These are phyloP conservation scores for Umbelopsis vinacea DNA, from an alignment of 192 early-diverging fungal species.

Conservation along the genomic window DNA sequence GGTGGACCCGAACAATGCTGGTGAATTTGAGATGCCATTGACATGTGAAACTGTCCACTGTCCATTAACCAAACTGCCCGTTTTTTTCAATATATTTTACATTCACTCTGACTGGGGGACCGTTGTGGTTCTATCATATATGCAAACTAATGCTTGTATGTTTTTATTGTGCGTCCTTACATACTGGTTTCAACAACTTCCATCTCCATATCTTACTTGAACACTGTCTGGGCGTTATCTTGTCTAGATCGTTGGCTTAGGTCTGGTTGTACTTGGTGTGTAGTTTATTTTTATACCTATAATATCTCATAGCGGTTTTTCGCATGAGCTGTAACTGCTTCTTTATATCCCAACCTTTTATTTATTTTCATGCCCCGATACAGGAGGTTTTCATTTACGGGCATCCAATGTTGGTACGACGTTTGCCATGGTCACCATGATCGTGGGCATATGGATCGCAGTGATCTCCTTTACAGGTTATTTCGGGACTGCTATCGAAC, in stretches of 20 bases:
- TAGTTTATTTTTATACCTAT: too few relatives aligned
- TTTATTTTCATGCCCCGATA: neutral
- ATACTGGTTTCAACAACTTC: too few relatives aligned
- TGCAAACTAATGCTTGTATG: too few relatives aligned
- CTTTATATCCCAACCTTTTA: neutral
- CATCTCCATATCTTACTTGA: too few relatives aligned
- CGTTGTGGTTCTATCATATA: too few relatives aligned
- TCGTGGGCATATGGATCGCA: constrained; percentile 4
- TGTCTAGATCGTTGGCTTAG: too few relatives aligned
- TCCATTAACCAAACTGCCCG: too few relatives aligned
- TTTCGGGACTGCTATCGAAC: neutral
- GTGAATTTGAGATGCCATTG: neutral
- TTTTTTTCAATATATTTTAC: too few relatives aligned
- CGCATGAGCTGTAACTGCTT: neutral
- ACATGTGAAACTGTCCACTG: neutral
- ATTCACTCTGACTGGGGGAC: too few relatives aligned
- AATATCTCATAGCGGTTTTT: neutral
- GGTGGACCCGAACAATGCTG: neutral
- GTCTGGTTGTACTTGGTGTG: too few relatives aligned
- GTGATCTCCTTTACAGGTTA: constrained; percentile 3
- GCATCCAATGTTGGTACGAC: neutral
- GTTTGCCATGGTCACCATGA: neutral
- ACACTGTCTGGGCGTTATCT: too few relatives aligned
- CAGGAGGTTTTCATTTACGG: constrained; percentile 1
- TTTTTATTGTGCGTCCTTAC: too few relatives aligned